Evolutionary conservation across 305 asterid species (phyloP).

Genomic region (Fraxinus platypoda): DNA sequence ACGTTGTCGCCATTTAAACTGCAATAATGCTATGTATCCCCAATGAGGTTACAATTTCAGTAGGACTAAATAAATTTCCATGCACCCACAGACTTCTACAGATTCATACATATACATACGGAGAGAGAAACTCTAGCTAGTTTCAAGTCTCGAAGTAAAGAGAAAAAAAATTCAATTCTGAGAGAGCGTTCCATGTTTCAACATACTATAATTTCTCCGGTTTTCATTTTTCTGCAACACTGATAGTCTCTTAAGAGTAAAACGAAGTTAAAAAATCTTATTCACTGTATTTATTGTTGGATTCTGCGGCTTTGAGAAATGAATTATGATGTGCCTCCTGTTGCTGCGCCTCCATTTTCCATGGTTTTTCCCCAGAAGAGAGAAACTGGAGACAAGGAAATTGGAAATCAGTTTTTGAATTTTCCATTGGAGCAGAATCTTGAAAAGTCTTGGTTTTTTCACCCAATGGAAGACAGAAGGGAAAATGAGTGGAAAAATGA

Average conservation of each 20-base stretch:
- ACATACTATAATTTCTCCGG: neutral
- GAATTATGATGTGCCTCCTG: neutral
- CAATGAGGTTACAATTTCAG: no score
- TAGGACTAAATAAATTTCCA: slow-evolving; percentile 5
- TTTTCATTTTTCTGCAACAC: neutral
- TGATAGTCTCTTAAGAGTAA: neutral
- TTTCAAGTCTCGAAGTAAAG: slow-evolving; percentile 5
- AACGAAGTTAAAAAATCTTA: neutral
- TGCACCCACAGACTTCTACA: slow-evolving; percentile 15
- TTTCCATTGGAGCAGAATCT: slow-evolving; percentile 9
- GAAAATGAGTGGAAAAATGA: neutral
- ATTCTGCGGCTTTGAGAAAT: neutral
- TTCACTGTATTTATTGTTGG: neutral
- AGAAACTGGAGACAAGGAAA: neutral
- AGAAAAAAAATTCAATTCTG: neutral
- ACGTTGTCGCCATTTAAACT: no score
- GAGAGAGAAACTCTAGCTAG: neutral
- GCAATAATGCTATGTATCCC: no score
- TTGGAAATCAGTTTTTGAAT: neutral
- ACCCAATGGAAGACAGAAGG: neutral
- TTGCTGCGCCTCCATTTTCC: neutral
- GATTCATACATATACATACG: neutral
- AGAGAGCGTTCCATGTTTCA: neutral
- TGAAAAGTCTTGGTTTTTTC: neutral
- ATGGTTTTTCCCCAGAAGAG: neutral